Conservation (phyloP, 83 land plant genomes). For the Isoetes engelmannii region DNA sequence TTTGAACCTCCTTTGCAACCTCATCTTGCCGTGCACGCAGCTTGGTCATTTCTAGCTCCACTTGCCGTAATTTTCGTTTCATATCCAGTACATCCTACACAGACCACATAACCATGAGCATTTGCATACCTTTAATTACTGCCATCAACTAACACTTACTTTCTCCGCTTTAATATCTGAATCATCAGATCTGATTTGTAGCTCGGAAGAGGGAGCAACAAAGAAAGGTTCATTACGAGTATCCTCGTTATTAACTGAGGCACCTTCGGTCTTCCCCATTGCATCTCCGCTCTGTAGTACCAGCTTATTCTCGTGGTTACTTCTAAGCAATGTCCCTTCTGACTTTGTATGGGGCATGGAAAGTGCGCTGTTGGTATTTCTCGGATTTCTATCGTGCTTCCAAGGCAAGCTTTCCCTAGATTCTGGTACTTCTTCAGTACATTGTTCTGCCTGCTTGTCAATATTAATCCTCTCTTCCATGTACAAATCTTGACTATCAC, state of each 20-base stretch:
- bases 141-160: background rate
- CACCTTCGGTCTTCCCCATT: background rate
- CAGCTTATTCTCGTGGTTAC: background rate
- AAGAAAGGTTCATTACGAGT: background rate
- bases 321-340: background rate
- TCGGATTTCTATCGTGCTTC: no score
- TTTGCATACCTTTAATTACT: constrained; percentile 24
- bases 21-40: constrained; percentile 31
- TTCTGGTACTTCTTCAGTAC: constrained; percentile 4
- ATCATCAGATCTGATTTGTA: constrained; percentile 7
- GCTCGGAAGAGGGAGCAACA: background rate
- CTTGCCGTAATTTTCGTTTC: constrained; percentile 29
- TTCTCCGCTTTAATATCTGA: no score
- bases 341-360: background rate
- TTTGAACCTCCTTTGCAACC: constrained; percentile 17
- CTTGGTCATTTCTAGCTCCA: constrained; percentile 35
- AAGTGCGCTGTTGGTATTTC: background rate
- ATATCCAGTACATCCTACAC: constrained; percentile 26
- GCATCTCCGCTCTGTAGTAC: background rate
- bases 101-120: constrained; percentile 16
- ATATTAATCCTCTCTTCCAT: background rate
- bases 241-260: constrained; percentile 6
- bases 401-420: background rate
- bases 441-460: background rate
- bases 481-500: no score